Conservation (phyloP, 169 alveolate genomes). For the Plasmodium malariae region DNA sequence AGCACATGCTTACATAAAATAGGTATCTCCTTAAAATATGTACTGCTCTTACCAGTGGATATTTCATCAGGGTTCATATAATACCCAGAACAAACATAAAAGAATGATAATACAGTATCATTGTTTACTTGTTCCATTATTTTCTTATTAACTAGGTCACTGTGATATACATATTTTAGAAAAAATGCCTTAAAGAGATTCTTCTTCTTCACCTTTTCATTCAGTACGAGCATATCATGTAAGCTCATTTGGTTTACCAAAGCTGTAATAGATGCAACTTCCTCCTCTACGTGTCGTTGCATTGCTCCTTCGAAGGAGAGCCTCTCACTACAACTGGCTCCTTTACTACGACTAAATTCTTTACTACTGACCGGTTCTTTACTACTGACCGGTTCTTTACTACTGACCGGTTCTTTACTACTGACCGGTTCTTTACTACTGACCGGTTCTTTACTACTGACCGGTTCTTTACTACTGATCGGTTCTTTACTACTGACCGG, state of each 20-base stretch:
- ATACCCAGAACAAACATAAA: conserved; percentile 10
- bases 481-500: no score
- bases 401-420: no score
- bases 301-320: not conserved
- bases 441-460: no score
- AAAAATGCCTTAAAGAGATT: not conserved
- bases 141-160: not conserved
- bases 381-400: no score
- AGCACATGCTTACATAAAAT: conserved; percentile 7
- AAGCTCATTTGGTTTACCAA: conserved; percentile 5
- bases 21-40: conserved; percentile 7
- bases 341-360: not conserved
- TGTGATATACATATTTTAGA: not conserved
- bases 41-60: not conserved
- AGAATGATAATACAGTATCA: not conserved
- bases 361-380: no score
- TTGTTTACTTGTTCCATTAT: not conserved
- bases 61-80: not conserved
- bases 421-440: no score
- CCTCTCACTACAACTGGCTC: not conserved
- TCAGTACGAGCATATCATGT: not conserved
- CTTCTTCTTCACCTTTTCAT: conserved; percentile 21
- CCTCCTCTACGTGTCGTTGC: not conserved
- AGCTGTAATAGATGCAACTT: not conserved
- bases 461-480: no score